These are phyloP conservation scores for Rhododendron williamsianum DNA, from an alignment of 148 eudicot genomes.

Conservation along the genomic window DNA sequence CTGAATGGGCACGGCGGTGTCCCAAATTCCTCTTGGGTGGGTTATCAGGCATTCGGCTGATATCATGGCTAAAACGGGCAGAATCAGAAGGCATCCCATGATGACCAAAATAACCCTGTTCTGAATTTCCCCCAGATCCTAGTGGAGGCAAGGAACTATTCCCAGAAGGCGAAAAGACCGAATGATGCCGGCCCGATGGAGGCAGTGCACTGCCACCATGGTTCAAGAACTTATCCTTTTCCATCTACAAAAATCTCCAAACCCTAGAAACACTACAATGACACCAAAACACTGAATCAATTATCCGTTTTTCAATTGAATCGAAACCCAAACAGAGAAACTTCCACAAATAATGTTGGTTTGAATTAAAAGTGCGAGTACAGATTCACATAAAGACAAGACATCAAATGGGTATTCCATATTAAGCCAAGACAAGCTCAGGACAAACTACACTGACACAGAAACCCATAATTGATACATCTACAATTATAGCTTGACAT, in stretches of 20 bases:
- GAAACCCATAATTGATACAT: background rate
- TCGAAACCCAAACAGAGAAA: background rate
- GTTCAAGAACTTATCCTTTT: slow-evolving; percentile 54
- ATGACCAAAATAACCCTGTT: slow-evolving; percentile 27
- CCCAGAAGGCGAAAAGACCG: slow-evolving; percentile 33
- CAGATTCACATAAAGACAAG: background rate
- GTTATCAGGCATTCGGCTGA: slow-evolving; percentile 92
- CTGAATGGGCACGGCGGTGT: slow-evolving; percentile 92
- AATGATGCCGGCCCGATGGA: slow-evolving; percentile 58
- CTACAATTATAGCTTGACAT: background rate
- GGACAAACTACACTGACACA: background rate
- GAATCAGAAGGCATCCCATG: slow-evolving; percentile 30
- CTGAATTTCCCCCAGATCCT: slow-evolving; percentile 27
- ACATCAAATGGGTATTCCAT: background rate
- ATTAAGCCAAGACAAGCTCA: background rate
- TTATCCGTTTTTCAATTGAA: background rate
- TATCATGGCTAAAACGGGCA: slow-evolving; percentile 56
- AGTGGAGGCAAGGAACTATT: slow-evolving; percentile 31
- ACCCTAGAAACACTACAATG: background rate
- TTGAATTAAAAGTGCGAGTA: background rate
- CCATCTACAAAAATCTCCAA: slow-evolving; percentile 42
- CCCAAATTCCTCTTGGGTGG: slow-evolving; percentile 61
- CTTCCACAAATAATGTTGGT: background rate
- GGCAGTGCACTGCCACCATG: slow-evolving; percentile 48
- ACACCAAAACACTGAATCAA: background rate